These are phyloP conservation scores for Wolfiporia cocos DNA, from an alignment of 1,284 basidiomycete genomes.

Conservation along the genomic window DNA sequence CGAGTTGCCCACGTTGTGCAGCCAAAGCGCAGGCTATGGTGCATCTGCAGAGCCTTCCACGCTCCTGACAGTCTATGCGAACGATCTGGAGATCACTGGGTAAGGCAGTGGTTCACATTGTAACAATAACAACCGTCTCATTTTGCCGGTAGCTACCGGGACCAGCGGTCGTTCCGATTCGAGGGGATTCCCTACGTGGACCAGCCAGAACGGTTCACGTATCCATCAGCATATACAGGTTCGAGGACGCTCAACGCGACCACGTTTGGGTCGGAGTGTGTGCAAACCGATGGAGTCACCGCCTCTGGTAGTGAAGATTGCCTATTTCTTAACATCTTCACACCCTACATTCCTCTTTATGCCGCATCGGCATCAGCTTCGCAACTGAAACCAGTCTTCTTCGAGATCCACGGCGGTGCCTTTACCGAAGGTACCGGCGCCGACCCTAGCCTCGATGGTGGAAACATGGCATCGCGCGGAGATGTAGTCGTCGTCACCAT, in stretches of 20 bases:
- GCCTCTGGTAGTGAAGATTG: constrained; percentile 30
- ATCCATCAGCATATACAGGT: constrained; percentile 25
- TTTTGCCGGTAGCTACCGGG: constrained; percentile 28
- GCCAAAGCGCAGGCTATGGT: constrained; percentile 19
- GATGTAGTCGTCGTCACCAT: constrained; percentile 43
- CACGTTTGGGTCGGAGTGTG: constrained; percentile 24
- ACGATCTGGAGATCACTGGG: constrained; percentile 22
- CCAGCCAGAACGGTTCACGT: constrained; percentile 26
- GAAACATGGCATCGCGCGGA: constrained; percentile 34
- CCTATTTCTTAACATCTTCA: constrained; percentile 39
- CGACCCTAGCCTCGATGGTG: constrained; percentile 22
- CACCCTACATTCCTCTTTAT: constrained; percentile 28
- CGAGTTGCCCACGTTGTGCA: constrained; percentile 22
- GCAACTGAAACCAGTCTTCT: constrained; percentile 34
- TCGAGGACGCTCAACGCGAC: constrained; percentile 25
- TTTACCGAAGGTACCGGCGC: constrained; percentile 34
- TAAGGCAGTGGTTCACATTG: constrained; percentile 8
- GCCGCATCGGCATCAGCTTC: constrained; percentile 10
- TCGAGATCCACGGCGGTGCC: constrained; percentile 42
- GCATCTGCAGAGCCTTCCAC: constrained; percentile 16
- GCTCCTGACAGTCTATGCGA: constrained; percentile 16
- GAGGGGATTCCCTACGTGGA: constrained; percentile 31
- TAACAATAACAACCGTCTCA: not conserved
- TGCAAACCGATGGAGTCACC: constrained; percentile 22
- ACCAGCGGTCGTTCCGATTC: constrained; percentile 30